A percentile compares a stretch with the other conserved stretches of the same genome.
Evolutionary conservation across 2,329 filamentous ascomycete species (phyloP).

Genomic region (Bisporella sp.): DNA sequence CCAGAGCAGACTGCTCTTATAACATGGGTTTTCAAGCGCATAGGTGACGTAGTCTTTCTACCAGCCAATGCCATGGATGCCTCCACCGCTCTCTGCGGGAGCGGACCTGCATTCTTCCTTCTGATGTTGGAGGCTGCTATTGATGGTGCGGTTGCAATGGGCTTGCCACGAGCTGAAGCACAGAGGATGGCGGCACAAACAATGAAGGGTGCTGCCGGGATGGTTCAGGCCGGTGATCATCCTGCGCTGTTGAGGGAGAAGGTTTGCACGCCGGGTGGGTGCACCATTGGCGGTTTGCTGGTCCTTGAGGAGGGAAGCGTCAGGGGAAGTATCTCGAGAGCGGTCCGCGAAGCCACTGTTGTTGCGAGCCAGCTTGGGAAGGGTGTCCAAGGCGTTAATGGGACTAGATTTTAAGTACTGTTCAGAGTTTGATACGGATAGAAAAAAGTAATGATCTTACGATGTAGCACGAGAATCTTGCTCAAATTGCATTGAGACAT

Average conservation of each 20-base stretch:
- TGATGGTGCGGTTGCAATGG: slow-evolving; percentile 74
- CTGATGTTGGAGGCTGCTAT: slow-evolving; percentile 69
- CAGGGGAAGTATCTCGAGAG: slow-evolving; percentile 58
- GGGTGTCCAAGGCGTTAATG: slow-evolving; percentile 39
- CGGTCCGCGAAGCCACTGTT: slow-evolving; percentile 63
- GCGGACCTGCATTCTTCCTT: slow-evolving; percentile 69
- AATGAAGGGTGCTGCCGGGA: slow-evolving; percentile 64
- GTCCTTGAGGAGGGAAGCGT: slow-evolving; percentile 68
- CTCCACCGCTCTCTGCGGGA: slow-evolving; percentile 66
- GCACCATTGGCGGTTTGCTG: slow-evolving; percentile 67
- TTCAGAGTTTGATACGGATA: not conserved
- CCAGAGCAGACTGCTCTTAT: slow-evolving; percentile 49
- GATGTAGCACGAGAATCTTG: too few species aligned
- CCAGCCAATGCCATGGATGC: slow-evolving; percentile 65
- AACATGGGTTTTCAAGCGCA: slow-evolving; percentile 69
- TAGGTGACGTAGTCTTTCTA: slow-evolving; percentile 64
- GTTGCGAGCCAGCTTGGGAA: slow-evolving; percentile 61
- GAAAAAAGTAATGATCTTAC: too few species aligned
- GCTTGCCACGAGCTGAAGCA: slow-evolving; percentile 64
- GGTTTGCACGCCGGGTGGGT: slow-evolving; percentile 71
- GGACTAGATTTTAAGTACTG: slow-evolving; percentile 31
- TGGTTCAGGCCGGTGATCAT: slow-evolving; percentile 66
- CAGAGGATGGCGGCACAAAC: slow-evolving; percentile 73
- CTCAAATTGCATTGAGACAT: too few species aligned
- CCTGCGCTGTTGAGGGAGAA: slow-evolving; percentile 69